These are phyloP conservation scores for Populus nigra DNA, from an alignment of 345 rosid genomes.

Conservation along the genomic window DNA sequence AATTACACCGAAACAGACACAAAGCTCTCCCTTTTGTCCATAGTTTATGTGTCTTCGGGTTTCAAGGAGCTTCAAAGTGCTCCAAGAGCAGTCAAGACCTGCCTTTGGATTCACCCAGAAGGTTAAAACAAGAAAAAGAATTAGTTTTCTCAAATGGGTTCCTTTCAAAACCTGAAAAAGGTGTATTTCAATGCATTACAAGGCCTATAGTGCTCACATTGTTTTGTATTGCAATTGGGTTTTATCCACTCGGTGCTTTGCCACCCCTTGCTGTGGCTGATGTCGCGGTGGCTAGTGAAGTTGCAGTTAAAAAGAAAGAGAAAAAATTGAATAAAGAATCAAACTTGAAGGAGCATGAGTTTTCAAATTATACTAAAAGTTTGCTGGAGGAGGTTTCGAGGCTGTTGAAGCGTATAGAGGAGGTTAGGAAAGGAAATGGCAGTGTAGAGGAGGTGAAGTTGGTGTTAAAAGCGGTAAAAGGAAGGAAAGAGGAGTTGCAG, in stretches of 20 bases:
- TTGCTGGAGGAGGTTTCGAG: constrained; percentile 59
- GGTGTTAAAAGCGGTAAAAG: constrained; percentile 54
- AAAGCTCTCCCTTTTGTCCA: constrained; percentile 22
- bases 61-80: constrained; percentile 22
- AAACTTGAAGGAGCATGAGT: constrained; percentile 47
- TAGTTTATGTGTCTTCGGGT: constrained; percentile 24
- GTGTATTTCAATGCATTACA: constrained; percentile 31
- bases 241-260: constrained; percentile 43
- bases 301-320: constrained; percentile 35
- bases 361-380: constrained; percentile 48
- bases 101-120: constrained; percentile 15
- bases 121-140: constrained; percentile 23
- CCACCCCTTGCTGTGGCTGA: constrained; percentile 58
- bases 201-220: constrained; percentile 50
- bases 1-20: constrained; percentile 7
- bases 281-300: constrained; percentile 37
- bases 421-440: constrained; percentile 55
- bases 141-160: constrained; percentile 20
- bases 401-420: constrained; percentile 53
- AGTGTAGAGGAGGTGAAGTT: constrained; percentile 33
- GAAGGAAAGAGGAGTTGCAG: constrained; percentile 58
- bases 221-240: constrained; percentile 63
- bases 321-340: constrained; percentile 26
- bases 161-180: constrained; percentile 21
- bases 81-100: constrained; percentile 8